Percentiles rank a stretch among this genome's conserved stretches.
Evolutionary conservation across 768 basidiomycete species (phyloP).

Genomic region (Amanita phalloides): DNA sequence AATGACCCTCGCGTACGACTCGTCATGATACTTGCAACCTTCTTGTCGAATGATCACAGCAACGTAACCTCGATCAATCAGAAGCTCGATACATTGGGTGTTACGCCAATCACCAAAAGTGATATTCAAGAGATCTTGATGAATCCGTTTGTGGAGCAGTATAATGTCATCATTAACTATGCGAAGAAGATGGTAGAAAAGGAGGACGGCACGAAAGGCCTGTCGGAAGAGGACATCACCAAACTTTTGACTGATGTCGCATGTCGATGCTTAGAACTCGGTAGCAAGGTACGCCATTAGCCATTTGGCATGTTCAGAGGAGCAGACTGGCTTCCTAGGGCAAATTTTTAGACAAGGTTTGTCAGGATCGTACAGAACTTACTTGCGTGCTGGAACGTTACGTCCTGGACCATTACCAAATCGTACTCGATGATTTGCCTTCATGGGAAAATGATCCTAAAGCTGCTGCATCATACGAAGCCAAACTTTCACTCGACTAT

Average conservation of each 20-base stretch:
- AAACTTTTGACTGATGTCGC: constrained; percentile 50
- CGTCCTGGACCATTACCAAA: constrained; percentile 39
- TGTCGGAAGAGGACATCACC: constrained; percentile 30
- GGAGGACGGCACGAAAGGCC: constrained; percentile 27
- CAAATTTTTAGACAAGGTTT: constrained; percentile 50
- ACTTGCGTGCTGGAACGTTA: constrained; percentile 29
- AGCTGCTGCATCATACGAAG: constrained; percentile 33
- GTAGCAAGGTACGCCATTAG: constrained; percentile 37
- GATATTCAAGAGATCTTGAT: constrained; percentile 55
- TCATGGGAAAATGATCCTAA: constrained; percentile 31
- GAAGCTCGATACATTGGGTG: constrained; percentile 43
- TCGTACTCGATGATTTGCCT: constrained; percentile 47
- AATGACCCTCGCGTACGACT: constrained; percentile 49
- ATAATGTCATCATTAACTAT: constrained; percentile 39
- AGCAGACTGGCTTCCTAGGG: constrained; percentile 29
- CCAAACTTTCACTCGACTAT: constrained; percentile 47
- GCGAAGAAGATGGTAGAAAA: constrained; percentile 23
- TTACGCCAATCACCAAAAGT: constrained; percentile 43
- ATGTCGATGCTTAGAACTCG: constrained; percentile 45
- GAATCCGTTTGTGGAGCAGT: constrained; percentile 62
- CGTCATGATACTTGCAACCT: constrained; percentile 65
- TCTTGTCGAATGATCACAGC: constrained; percentile 31
- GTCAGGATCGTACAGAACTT: constrained; percentile 34
- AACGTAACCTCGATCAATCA: constrained; percentile 24
- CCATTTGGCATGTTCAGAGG: neutral